Conservation (phyloP, 202 grass and related monocot species). For the Eragrostis tef region DNA sequence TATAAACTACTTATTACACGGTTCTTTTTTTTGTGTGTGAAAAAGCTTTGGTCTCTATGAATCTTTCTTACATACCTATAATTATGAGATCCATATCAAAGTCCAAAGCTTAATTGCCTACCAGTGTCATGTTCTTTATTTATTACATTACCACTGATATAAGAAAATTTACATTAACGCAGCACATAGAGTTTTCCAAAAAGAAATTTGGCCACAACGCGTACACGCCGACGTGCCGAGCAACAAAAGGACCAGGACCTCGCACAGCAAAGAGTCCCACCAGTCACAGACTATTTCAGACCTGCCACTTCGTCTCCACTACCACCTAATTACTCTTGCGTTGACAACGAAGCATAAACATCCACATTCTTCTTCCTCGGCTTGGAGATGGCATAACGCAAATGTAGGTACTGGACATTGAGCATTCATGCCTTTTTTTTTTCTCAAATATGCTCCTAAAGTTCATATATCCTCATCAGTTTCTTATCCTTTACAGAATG, state of each 20-base stretch:
- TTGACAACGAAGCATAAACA: slow-evolving; percentile 22
- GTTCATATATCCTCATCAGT: neutral
- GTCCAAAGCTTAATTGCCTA: no score
- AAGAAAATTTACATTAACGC: neutral
- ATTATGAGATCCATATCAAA: no score
- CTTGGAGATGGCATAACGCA: neutral
- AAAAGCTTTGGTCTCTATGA: no score
- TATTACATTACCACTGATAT: no score
- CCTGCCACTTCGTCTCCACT: slow-evolving; percentile 47
- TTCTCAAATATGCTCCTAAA: neutral
- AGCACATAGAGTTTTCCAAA: neutral
- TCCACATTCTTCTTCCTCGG: neutral
- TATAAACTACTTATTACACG: no score
- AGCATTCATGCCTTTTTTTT: slow-evolving; percentile 12
- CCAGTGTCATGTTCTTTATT: no score
- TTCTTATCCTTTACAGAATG: slow-evolving; percentile 8
- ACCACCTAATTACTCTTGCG: slow-evolving; percentile 31
- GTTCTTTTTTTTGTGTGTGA: no score
- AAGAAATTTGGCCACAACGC: neutral
- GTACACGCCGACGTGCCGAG: slow-evolving; percentile 38
- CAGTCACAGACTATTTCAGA: neutral
- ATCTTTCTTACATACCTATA: no score
- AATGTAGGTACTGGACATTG: neutral
- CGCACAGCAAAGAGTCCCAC: neutral
- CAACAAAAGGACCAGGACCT: slow-evolving; percentile 17